A percentile compares a stretch with the other conserved stretches of the same genome.
These are phyloP conservation scores for Anthostomella pinea DNA, from an alignment of 2,329 filamentous ascomycete species.

Conservation along the genomic window DNA sequence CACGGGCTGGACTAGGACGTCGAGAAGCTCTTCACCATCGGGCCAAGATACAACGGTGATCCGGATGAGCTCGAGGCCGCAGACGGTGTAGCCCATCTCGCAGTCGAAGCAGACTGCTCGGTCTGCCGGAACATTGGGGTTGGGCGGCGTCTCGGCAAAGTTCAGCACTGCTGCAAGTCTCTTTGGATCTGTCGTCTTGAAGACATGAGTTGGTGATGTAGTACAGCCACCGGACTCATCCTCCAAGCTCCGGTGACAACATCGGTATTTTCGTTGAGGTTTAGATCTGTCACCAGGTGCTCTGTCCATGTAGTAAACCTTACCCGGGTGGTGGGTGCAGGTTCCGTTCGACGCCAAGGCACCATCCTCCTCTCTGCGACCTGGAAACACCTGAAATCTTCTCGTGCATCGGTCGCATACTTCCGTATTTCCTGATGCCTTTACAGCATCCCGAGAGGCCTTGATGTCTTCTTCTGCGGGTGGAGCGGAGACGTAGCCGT, in stretches of 20 bases:
- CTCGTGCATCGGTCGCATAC: slow-evolving; percentile 81
- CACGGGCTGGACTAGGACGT: slow-evolving; percentile 79
- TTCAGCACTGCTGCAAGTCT: slow-evolving; percentile 75
- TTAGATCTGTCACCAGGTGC: slow-evolving; percentile 55
- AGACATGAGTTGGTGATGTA: slow-evolving; percentile 72
- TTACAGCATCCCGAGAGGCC: slow-evolving; percentile 62
- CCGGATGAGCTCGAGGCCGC: slow-evolving; percentile 85
- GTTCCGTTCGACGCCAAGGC: slow-evolving; percentile 71
- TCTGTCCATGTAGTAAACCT: slow-evolving; percentile 57
- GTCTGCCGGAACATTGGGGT: slow-evolving; percentile 46
- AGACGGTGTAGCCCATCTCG: slow-evolving; percentile 93
- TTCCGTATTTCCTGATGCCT: slow-evolving; percentile 74
- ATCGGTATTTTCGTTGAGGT: slow-evolving; percentile 65
- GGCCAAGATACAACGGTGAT: slow-evolving; percentile 90
- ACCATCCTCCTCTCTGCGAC: slow-evolving; percentile 73
- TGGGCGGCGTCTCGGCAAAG: slow-evolving; percentile 74
- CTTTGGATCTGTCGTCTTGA: slow-evolving; percentile 75
- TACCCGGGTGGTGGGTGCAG: slow-evolving; percentile 81
- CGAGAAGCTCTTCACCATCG: slow-evolving; percentile 67
- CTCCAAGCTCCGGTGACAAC: slow-evolving; percentile 74
- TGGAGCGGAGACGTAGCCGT: slow-evolving; percentile 71
- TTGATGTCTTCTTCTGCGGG: slow-evolving; percentile 67
- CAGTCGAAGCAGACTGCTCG: slow-evolving; percentile 86
- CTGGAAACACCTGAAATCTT: slow-evolving; percentile 90
- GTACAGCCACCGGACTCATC: slow-evolving; percentile 68